These are phyloP conservation scores for Candida fluviatilis DNA, from an alignment of 805 yeast species.

Conservation along the genomic window DNA sequence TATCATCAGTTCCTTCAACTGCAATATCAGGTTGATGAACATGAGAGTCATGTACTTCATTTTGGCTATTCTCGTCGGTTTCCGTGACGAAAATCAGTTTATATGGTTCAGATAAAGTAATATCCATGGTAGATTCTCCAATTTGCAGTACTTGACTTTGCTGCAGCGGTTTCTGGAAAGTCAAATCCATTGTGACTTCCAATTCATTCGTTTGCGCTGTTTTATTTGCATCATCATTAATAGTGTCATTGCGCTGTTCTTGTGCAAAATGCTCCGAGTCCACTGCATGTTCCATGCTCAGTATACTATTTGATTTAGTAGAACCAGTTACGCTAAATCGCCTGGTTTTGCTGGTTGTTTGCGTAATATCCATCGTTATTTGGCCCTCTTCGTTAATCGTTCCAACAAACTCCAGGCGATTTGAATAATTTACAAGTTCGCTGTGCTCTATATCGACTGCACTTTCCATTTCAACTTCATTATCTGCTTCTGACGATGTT, in stretches of 20 bases:
- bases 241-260: neutral
- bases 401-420: neutral
- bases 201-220: conserved; percentile 1
- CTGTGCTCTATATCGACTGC: conserved; percentile 25
- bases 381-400: conserved; percentile 2
- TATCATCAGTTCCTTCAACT: no score
- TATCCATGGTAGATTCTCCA: no score
- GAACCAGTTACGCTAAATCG: neutral
- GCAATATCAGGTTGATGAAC: no score
- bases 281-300: neutral
- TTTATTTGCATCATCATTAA: neutral
- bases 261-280: neutral
- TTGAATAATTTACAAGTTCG: conserved; percentile 5
- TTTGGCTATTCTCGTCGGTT: no score
- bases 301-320: neutral
- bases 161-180: conserved; percentile 1
- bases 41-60: no score
- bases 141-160: neutral
- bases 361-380: conserved; percentile 6
- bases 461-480: conserved; percentile 4
- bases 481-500: neutral
- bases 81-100: no score
- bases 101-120: no score
- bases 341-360: conserved; percentile 1
- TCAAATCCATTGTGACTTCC: conserved; percentile 17